Conservation (phyloP, 768 basidiomycete species). For the Boletus vinaceobasis region DNA sequence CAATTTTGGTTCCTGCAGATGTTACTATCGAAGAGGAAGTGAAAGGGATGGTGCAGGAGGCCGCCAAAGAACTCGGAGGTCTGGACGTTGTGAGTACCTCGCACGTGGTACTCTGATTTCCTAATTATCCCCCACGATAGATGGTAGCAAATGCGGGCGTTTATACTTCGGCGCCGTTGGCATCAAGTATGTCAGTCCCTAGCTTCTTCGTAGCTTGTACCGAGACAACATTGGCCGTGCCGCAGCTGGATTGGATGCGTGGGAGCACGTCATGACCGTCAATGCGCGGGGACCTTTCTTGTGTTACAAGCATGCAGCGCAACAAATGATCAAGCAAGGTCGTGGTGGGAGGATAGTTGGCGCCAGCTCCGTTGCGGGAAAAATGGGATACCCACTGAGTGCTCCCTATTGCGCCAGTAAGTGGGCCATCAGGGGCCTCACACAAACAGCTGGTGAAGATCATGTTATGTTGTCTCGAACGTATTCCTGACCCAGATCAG, state of each 20-base stretch:
- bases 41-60: not conserved
- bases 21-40: conserved; percentile 4
- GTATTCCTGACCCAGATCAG: not conserved
- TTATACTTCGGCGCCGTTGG: not conserved
- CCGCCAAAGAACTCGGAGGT: not conserved
- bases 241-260: not conserved
- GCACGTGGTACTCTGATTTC: not conserved
- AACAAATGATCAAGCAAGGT: conserved; percentile 53
- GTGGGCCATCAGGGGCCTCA: conserved; percentile 38
- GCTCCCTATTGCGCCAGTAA: conserved; percentile 32
- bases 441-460: conserved; percentile 34
- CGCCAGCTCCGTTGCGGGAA: conserved; percentile 12
- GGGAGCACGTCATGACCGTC: conserved; percentile 20
- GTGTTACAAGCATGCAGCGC: conserved; percentile 60
- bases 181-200: not conserved
- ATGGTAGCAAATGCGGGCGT: conserved; percentile 16
- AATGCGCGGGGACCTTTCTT: conserved; percentile 55
- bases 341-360: conserved; percentile 53
- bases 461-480: not conserved
- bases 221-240: not conserved
- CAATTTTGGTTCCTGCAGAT: conserved; percentile 14
- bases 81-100: conserved; percentile 3
- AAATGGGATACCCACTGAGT: not conserved
- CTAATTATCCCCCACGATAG: not conserved
- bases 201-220: not conserved